A percentile compares a stretch with the other conserved stretches of the same genome.
These are phyloP conservation scores for Tolypocladium sp. DNA, from an alignment of 2,329 filamentous ascomycete genomes.

Conservation along the genomic window DNA sequence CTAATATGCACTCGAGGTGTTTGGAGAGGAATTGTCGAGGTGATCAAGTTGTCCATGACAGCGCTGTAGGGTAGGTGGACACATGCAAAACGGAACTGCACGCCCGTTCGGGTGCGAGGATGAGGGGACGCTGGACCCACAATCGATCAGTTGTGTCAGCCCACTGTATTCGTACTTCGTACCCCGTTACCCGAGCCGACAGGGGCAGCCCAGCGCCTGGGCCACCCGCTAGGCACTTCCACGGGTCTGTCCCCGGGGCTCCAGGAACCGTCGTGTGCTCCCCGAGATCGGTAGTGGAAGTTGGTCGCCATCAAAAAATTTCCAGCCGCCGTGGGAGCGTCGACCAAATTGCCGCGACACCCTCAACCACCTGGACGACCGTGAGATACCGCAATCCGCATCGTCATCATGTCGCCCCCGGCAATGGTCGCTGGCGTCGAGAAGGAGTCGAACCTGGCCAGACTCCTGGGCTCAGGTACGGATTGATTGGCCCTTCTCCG, in stretches of 20 bases:
- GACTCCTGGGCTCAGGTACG: conserved; percentile 82
- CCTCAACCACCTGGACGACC: neutral
- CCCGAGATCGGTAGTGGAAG: conserved; percentile 7
- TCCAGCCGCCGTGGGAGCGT: neutral
- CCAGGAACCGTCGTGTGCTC: conserved; percentile 2
- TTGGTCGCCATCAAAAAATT: conserved; percentile 7
- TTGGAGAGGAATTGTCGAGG: neutral
- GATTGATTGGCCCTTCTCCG: neutral
- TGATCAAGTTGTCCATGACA: neutral
- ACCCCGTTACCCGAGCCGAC: neutral
- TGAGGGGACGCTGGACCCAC: neutral
- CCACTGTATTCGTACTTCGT: neutral
- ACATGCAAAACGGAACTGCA: no score
- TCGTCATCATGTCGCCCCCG: conserved; percentile 49
- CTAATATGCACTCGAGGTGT: neutral
- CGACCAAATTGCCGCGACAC: neutral
- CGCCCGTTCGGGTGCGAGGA: neutral
- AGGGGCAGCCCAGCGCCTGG: neutral
- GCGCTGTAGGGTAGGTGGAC: neutral
- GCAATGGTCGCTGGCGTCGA: conserved; percentile 38
- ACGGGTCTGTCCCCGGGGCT: neutral
- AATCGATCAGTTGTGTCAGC: neutral
- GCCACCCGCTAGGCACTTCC: neutral
- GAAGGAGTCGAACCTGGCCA: conserved; percentile 82
- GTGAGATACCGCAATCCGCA: conserved; percentile 1